A percentile compares a stretch with the other conserved stretches of the same genome.
Evolutionary conservation across 768 basidiomycete genomes (phyloP).

Genomic region (Pulveroboletus frians): DNA sequence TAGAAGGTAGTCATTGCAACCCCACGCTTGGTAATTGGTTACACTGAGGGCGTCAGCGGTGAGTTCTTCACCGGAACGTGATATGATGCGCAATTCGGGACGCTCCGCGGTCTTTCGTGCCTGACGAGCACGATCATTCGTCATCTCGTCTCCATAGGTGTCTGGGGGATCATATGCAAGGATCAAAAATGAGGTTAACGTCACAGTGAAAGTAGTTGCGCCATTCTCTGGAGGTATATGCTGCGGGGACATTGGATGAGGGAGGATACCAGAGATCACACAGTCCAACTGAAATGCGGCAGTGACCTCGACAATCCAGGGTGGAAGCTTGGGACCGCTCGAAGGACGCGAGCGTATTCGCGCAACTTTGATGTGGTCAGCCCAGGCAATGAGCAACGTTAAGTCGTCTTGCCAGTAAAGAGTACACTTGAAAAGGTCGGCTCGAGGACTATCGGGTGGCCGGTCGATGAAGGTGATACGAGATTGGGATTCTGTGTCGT

Average conservation of each 20-base stretch:
- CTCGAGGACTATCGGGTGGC: slow-evolving; percentile 75
- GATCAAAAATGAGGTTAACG: slow-evolving; percentile 74
- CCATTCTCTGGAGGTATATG: slow-evolving; percentile 14
- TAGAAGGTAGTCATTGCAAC: slow-evolving; percentile 88
- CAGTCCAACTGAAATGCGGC: slow-evolving; percentile 91
- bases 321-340: slow-evolving; percentile 44
- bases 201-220: slow-evolving; percentile 19
- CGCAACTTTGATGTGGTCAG: slow-evolving; percentile 87
- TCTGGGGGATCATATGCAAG: slow-evolving; percentile 84
- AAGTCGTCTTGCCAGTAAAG: slow-evolving; percentile 91
- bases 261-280: slow-evolving; percentile 88
- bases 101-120: slow-evolving; percentile 80
- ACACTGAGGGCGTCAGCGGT: slow-evolving; percentile 80
- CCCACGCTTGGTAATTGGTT: slow-evolving; percentile 73
- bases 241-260: slow-evolving; percentile 51
- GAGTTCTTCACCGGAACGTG: slow-evolving; percentile 82
- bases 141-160: slow-evolving; percentile 59
- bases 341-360: slow-evolving; percentile 63
- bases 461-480: slow-evolving; percentile 85
- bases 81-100: slow-evolving; percentile 93
- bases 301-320: slow-evolving; percentile 79
- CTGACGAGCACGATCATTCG: slow-evolving; percentile 66
- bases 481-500: slow-evolving; percentile 72
- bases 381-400: slow-evolving; percentile 90
- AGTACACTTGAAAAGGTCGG: slow-evolving; percentile 91